Conservation (phyloP, 139 green algal genomes). For the Coelastrella sp. region DNA sequence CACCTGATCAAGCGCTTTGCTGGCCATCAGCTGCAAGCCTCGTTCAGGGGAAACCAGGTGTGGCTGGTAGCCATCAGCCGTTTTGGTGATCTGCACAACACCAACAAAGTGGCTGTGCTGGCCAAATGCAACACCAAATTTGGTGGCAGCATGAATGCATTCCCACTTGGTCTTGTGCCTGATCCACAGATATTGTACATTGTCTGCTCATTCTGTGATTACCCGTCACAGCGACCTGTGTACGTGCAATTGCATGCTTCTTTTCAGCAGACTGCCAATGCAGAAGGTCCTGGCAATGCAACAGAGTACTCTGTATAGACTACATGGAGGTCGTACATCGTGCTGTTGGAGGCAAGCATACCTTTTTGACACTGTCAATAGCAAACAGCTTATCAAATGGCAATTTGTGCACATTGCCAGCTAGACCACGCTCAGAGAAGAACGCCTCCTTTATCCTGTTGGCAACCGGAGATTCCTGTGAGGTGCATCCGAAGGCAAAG, state of each 20-base stretch:
- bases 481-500: not conserved
- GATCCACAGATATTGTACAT: too few relatives aligned
- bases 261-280: too few relatives aligned
- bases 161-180: too few relatives aligned
- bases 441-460: conserved; percentile 84
- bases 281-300: too few relatives aligned
- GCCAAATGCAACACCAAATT: not conserved
- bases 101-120: not conserved
- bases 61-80: conserved; percentile 90
- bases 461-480: conserved; percentile 78
- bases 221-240: too few relatives aligned
- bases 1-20: conserved; percentile 73
- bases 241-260: too few relatives aligned
- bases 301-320: not conserved
- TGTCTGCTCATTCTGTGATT: too few relatives aligned
- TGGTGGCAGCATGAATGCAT: not conserved
- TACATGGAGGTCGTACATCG: not conserved
- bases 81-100: conserved; percentile 73
- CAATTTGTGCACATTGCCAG: conserved; percentile 73
- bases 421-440: conserved; percentile 65
- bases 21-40: conserved; percentile 84
- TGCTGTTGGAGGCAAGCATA: conserved; percentile 20
- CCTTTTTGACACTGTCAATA: conserved; percentile 81
- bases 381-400: conserved; percentile 87
- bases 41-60: conserved; percentile 89